Percentiles rank a stretch among this genome's conserved stretches.
These are phyloP conservation scores for Phialocephala subalpina DNA, from an alignment of 2,329 filamentous ascomycete genomes.

Conservation along the genomic window DNA sequence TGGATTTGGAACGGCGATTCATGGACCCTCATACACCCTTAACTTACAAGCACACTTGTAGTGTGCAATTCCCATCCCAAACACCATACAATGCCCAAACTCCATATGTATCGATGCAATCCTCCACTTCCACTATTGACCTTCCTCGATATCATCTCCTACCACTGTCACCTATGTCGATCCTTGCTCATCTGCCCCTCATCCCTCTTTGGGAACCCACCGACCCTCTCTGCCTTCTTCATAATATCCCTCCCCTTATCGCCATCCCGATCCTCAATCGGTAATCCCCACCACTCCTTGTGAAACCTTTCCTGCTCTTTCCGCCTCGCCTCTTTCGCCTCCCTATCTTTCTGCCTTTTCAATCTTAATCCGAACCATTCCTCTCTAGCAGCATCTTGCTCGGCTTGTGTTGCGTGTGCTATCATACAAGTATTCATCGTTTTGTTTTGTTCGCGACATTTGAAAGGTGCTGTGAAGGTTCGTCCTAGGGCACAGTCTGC, in stretches of 20 bases:
- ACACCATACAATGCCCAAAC: slow-evolving; percentile 37
- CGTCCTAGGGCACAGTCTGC: slow-evolving; percentile 87
- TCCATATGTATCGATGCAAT: slow-evolving; percentile 22
- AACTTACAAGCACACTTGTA: slow-evolving; percentile 34
- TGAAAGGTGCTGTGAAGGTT: slow-evolving; percentile 87
- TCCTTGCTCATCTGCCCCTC: slow-evolving; percentile 45
- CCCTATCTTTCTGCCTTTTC: slow-evolving; percentile 72
- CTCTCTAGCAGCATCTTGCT: slow-evolving; percentile 87
- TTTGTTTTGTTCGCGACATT: slow-evolving; percentile 80
- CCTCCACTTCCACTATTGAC: not conserved
- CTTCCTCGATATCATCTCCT: not conserved
- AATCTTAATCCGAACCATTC: slow-evolving; percentile 89
- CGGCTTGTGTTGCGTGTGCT: slow-evolving; percentile 80
- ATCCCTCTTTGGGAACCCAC: slow-evolving; percentile 57
- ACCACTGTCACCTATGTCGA: slow-evolving; percentile 41
- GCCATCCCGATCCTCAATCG: slow-evolving; percentile 63
- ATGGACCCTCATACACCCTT: slow-evolving; percentile 28
- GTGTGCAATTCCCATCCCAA: slow-evolving; percentile 24
- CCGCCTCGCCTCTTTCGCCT: slow-evolving; percentile 67
- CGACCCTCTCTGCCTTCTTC: slow-evolving; percentile 62
- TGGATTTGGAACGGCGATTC: slow-evolving; percentile 27
- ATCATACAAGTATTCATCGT: slow-evolving; percentile 97
- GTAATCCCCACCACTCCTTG: slow-evolving; percentile 73
- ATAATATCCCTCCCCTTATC: slow-evolving; percentile 62
- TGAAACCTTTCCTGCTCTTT: slow-evolving; percentile 71